phyloP scores from a whole-genome alignment of 306 rosid genomes.

The Pueraria montana region DNA sequence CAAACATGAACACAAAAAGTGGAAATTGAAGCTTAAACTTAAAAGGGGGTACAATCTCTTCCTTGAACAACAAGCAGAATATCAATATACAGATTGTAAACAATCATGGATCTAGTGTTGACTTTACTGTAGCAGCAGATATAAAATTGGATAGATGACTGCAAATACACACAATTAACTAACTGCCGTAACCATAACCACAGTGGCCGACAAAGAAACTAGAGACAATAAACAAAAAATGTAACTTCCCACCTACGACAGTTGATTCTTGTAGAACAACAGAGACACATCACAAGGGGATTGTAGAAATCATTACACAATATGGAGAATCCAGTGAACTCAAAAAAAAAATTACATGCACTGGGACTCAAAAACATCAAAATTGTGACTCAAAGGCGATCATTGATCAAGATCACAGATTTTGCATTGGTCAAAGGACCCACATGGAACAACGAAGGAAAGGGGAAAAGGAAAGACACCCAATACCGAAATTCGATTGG shows the following conservation, averaged over 20 bases:
- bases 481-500: constrained; percentile 17
- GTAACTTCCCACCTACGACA: constrained; percentile 5
- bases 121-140: constrained; percentile 6
- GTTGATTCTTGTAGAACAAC: background rate
- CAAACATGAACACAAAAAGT: constrained; percentile 4
- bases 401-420: constrained; percentile 34
- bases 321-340: constrained; percentile 22
- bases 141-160: background rate
- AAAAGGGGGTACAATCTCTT: background rate
- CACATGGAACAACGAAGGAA: constrained; percentile 3
- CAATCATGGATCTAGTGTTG: constrained; percentile 6
- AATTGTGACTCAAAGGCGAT: background rate
- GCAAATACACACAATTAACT: constrained; percentile 8
- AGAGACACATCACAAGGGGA: constrained; percentile 22
- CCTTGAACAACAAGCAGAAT: constrained; percentile 20
- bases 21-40: constrained; percentile 19
- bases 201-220: constrained; percentile 30
- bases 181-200: background rate
- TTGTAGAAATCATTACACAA: constrained; percentile 7
- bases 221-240: background rate
- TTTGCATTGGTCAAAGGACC: constrained; percentile 7
- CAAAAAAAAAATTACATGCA: background rate
- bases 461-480: constrained; percentile 2
- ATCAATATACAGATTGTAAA: background rate
- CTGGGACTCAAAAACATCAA: background rate